A percentile compares a stretch with the other conserved stretches of the same genome.
These are phyloP conservation scores for Datura wrightii DNA, from an alignment of 257 asterid genomes.

Conservation along the genomic window DNA sequence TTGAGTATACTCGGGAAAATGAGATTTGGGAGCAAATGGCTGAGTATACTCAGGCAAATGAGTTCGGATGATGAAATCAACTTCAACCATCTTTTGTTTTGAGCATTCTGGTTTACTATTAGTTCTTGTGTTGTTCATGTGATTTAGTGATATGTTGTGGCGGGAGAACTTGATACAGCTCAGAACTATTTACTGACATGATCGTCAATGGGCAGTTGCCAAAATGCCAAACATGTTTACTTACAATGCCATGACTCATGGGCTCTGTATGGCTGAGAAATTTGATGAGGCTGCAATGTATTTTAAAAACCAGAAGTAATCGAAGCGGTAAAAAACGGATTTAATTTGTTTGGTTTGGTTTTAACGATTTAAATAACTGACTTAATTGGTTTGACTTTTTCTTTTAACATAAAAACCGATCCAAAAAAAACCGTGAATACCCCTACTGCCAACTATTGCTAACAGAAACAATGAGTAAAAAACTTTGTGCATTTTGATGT, in stretches of 20 bases:
- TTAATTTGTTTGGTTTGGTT: neutral
- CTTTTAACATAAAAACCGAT: neutral
- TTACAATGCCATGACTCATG: constrained; percentile 90
- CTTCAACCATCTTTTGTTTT: neutral
- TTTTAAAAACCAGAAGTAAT: neutral
- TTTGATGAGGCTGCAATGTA: constrained; percentile 65
- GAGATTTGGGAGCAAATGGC: no score
- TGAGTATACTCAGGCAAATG: no score
- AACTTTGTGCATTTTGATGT: neutral
- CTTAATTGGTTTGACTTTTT: neutral
- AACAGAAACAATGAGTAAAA: neutral
- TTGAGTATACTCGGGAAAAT: no score
- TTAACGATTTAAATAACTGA: neutral
- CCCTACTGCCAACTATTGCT: neutral
- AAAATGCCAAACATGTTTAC: constrained; percentile 61
- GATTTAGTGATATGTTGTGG: constrained; percentile 56
- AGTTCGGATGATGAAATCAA: no score
- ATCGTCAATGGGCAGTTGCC: constrained; percentile 69
- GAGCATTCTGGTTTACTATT: neutral
- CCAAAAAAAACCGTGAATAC: neutral
- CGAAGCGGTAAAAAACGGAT: neutral
- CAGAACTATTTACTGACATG: constrained; percentile 70
- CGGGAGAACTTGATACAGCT: constrained; percentile 72
- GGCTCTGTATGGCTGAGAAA: constrained; percentile 70
- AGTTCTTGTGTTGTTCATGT: neutral